phyloP scores from a whole-genome alignment of 2,329 filamentous ascomycete species.

The Aspergillus uvarum region DNA sequence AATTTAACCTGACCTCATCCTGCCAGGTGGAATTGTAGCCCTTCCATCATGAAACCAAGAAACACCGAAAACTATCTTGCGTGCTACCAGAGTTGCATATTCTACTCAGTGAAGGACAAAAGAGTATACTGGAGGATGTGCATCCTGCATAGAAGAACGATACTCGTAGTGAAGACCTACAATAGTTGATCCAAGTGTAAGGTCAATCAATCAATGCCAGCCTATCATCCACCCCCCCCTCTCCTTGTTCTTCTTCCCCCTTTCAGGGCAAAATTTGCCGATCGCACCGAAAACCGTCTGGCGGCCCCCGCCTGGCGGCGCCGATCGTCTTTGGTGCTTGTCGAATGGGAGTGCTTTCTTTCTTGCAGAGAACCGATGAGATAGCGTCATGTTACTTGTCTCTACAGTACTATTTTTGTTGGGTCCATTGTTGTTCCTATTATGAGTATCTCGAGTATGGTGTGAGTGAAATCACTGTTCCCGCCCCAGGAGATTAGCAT shows the following conservation, averaged over 20 bases:
- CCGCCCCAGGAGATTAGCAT: too few species aligned
- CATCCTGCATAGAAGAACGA: constrained; percentile 14
- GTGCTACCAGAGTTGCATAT: background rate
- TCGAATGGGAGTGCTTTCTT: constrained; percentile 11
- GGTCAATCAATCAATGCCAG: constrained; percentile 10
- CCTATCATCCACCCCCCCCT: constrained; percentile 11
- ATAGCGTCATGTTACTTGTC: constrained; percentile 6
- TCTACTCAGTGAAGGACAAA: background rate
- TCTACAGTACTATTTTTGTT: background rate
- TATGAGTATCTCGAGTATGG: too few species aligned
- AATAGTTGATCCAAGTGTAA: constrained; percentile 6
- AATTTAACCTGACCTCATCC: background rate
- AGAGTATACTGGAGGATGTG: background rate
- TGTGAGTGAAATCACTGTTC: too few species aligned
- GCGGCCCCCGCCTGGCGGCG: constrained; percentile 2
- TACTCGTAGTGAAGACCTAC: background rate
- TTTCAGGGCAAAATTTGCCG: constrained; percentile 2
- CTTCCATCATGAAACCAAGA: background rate
- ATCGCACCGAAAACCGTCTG: constrained; percentile 9
- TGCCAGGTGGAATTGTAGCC: too few species aligned
- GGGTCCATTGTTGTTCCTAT: background rate
- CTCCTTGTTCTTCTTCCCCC: background rate
- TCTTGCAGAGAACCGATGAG: background rate
- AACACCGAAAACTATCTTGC: background rate
- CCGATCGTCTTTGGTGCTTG: background rate